Conservation (phyloP, 768 basidiomycete genomes). For the Cystobasidium ongulense region DNA sequence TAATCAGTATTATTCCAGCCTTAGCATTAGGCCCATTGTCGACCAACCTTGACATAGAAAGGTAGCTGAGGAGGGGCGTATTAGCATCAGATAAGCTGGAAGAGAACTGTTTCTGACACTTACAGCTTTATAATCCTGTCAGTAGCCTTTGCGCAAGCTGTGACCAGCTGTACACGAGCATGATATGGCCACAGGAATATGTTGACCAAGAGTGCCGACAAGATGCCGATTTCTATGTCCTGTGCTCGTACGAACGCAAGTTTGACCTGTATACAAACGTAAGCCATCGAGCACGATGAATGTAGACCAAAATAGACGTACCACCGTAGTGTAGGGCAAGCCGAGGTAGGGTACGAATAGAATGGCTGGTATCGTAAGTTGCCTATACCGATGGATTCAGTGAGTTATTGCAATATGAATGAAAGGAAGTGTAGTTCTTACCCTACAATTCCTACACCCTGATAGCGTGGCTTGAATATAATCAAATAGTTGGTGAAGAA, state of each 20-base stretch:
- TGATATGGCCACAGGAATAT: conserved; percentile 23
- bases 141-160: conserved; percentile 13
- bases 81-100: background rate
- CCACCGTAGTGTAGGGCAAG: conserved; percentile 5
- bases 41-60: conserved; percentile 24
- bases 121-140: conserved; percentile 18
- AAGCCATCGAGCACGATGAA: background rate
- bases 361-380: conserved; percentile 19
- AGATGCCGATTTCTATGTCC: conserved; percentile 27
- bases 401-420: background rate
- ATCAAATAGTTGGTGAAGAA: conserved; percentile 15
- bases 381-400: background rate
- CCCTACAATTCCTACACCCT: conserved; percentile 13
- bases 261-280: background rate
- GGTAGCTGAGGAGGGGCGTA: background rate
- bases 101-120: background rate
- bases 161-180: conserved; percentile 20
- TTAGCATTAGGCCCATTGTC: background rate
- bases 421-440: background rate
- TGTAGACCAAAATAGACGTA: background rate
- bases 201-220: conserved; percentile 17
- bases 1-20: background rate
- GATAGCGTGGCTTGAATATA: background rate
- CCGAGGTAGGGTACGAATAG: conserved; percentile 20
- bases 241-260: conserved; percentile 19